Evolutionary conservation across 495 filamentous ascomycete species (phyloP), one percentile per base, ranked within the genome.

Genomic region (Aspergillus saccharolyticus): DNA sequence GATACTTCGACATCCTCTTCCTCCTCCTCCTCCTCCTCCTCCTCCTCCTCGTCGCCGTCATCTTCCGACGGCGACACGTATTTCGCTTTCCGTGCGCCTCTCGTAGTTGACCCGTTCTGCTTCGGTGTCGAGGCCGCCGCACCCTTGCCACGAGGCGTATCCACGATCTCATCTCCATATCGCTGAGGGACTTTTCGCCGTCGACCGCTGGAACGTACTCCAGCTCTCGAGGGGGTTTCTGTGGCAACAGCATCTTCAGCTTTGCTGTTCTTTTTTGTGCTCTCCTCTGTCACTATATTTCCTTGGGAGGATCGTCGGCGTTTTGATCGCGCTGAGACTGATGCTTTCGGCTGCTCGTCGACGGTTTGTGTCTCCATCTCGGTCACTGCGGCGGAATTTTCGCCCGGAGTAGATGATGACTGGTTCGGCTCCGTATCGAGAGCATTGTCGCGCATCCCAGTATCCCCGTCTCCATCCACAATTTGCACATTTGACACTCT

Each of bases 101-200:
- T 70, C 33, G 58, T 53, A 0, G 62, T 59, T 15, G 66, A 60
- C 15, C 61, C 47, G 43, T 43, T 62, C 44, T 60, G 70, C 19
- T 60, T 57, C 49, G 69, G 62, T 1, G 70, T 67, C 7, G 61
- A 51, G 14, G 68, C 55, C 6, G 57, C 33, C 50, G 46, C 67
- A n/a, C 63, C 62, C 20, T 64, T 64, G 28, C 65, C 64, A 18
- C 66, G 59, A 0, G 64, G 62, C 8, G 70, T 69, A 1, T 46
- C 58, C 1, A 25, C 50, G 5, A 54, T 55, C 12, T 71, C 70
- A 9, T 71, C 68, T 42, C 71, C 74, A 20, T 63, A 75, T 57
- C 70, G 63, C 58, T 70, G 63, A 8, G 74, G 76, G 4, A 69
- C 61, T 62, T 72, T 78, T 17, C 76, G 70, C 33, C 73, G 73